Evolutionary conservation across 345 rosid genomes (phyloP).

Genomic region (Salix purpurea): DNA sequence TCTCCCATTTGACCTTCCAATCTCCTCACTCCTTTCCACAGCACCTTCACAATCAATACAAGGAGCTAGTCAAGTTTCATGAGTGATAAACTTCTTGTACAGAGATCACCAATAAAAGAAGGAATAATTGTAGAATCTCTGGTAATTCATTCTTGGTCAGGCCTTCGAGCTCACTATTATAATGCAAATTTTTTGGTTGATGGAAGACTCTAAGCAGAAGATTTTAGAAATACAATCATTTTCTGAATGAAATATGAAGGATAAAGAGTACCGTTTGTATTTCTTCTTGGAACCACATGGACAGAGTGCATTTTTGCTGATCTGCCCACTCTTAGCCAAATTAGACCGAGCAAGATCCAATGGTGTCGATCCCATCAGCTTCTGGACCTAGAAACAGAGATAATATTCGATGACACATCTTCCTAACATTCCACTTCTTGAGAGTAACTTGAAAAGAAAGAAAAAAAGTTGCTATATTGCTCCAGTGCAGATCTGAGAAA

Average conservation of each 20-base stretch:
- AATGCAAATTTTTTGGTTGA: no score
- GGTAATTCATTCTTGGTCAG: no score
- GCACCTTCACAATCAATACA: slow-evolving; percentile 12
- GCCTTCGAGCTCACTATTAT: no score
- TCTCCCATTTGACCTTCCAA: neutral
- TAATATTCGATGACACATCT: neutral
- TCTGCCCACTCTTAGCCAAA: slow-evolving; percentile 83
- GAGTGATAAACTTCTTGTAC: neutral
- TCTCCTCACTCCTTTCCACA: slow-evolving; percentile 19
- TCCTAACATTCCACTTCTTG: neutral
- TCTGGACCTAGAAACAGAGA: slow-evolving; percentile 56
- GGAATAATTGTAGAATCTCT: no score
- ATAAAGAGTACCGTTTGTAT: slow-evolving; percentile 64
- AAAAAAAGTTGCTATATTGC: no score
- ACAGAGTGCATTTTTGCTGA: slow-evolving; percentile 88
- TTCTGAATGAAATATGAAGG: neutral
- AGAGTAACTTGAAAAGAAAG: neutral
- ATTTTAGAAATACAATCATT: neutral
- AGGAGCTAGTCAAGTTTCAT: neutral
- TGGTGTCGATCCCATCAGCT: slow-evolving; percentile 84
- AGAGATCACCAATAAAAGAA: neutral
- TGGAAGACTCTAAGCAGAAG: neutral
- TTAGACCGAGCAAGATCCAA: slow-evolving; percentile 78
- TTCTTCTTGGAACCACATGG: slow-evolving; percentile 97
- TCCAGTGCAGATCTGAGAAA: no score